A percentile compares a stretch with the other conserved stretches of the same genome.
phyloP scores from a whole-genome alignment of 2,329 filamentous ascomycete species.

The Hortaea werneckii region DNA sequence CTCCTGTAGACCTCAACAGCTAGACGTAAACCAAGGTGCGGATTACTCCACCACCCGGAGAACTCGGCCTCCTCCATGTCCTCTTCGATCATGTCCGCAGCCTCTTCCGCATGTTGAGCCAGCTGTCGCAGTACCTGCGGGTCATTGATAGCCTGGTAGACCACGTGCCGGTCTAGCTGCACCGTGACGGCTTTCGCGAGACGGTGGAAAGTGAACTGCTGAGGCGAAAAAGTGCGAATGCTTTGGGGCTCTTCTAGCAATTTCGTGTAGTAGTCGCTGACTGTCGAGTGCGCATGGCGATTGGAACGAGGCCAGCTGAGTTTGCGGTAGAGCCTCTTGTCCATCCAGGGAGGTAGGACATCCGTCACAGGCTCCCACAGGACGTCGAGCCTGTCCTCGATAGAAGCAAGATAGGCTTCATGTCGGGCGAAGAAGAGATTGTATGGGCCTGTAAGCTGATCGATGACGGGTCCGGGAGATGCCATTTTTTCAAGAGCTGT shows the following conservation, averaged over 20 bases:
- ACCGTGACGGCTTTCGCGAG: not conserved
- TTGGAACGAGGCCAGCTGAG: not conserved
- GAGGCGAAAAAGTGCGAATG: not conserved
- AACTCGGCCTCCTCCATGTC: not conserved
- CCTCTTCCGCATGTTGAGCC: not conserved
- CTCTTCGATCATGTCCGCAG: not conserved
- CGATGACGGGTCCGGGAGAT: too few relatives aligned
- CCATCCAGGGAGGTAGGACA: not conserved
- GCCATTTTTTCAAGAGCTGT: too few relatives aligned
- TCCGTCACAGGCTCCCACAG: not conserved
- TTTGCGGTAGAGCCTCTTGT: not conserved
- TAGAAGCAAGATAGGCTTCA: not conserved
- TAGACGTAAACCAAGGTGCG: not conserved
- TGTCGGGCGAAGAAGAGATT: not conserved
- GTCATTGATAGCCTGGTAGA: not conserved
- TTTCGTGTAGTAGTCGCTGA: not conserved
- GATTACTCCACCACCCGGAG: not conserved
- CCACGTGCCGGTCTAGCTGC: not conserved
- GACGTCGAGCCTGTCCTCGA: not conserved
- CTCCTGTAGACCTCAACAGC: not conserved
- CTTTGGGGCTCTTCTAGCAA: not conserved
- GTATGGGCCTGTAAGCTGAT: too few relatives aligned
- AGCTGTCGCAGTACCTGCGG: not conserved
- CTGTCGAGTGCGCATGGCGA: not conserved
- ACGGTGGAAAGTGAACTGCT: not conserved